A percentile compares a stretch with the other conserved stretches of the same genome.
These are phyloP conservation scores for Grammothele lineata DNA, from an alignment of 768 basidiomycete genomes.

Conservation along the genomic window DNA sequence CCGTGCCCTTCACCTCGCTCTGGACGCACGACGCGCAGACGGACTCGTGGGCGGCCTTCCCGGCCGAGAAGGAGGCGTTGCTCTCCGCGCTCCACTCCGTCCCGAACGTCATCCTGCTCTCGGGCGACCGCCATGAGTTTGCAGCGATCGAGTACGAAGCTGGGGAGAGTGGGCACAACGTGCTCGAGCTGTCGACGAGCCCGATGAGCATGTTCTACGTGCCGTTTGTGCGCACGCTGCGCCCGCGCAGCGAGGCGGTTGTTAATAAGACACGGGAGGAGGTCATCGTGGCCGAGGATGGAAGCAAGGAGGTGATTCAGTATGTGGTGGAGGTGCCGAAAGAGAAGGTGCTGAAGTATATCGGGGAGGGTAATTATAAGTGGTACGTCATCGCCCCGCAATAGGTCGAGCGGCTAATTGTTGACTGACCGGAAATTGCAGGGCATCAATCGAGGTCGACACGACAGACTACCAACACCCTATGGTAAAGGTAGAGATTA, in stretches of 20 bases:
- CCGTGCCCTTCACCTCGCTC: constrained; percentile 71
- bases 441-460: constrained; percentile 70
- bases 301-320: constrained; percentile 14
- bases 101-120: constrained; percentile 66
- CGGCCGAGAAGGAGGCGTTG: constrained; percentile 53
- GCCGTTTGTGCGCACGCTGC: constrained; percentile 54
- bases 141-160: constrained; percentile 61
- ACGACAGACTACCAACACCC: constrained; percentile 51
- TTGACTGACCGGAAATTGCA: constrained; percentile 23
- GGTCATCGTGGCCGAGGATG: constrained; percentile 20
- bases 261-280: constrained; percentile 33
- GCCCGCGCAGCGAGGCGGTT: constrained; percentile 37
- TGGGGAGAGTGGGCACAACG: constrained; percentile 32
- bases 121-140: constrained; percentile 79
- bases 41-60: constrained; percentile 69
- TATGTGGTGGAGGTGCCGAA: constrained; percentile 41
- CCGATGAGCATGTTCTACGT: constrained; percentile 70
- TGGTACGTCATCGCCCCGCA: constrained; percentile 38
- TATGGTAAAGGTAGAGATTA: constrained; percentile 48
- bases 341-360: constrained; percentile 54
- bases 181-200: constrained; percentile 64
- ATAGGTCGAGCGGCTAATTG: no score
- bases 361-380: constrained; percentile 64
- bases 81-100: constrained; percentile 57
- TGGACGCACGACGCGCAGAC: constrained; percentile 58